Percentiles rank a stretch among this genome's conserved stretches.
Evolutionary conservation across 2,329 filamentous ascomycete species (phyloP).

Genomic region (Fusarium brevicatenulatum): DNA sequence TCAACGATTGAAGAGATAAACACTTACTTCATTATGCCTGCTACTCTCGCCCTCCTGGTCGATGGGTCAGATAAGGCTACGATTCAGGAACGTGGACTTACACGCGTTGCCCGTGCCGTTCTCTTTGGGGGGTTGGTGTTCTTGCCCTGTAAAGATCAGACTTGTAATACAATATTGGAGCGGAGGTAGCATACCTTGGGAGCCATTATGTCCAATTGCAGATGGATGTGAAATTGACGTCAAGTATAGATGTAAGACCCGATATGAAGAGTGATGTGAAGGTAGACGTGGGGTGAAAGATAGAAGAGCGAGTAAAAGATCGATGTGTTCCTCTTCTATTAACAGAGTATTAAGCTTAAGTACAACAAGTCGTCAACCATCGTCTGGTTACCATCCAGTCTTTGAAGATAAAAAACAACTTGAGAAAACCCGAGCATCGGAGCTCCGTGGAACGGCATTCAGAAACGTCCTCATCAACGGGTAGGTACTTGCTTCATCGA

Average conservation of each 20-base stretch:
- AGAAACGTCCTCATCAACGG: not conserved
- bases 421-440: not conserved
- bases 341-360: not conserved
- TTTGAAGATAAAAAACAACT: not conserved
- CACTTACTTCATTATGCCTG: no score
- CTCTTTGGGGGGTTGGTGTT: not conserved
- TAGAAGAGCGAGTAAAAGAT: not conserved
- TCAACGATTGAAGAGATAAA: no score
- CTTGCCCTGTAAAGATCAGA: not conserved
- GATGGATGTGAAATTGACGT: no score
- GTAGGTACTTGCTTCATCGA: not conserved
- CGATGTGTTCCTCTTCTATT: not conserved
- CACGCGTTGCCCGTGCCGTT: not conserved
- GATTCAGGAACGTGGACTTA: not conserved
- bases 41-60: no score
- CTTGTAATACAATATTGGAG: not conserved
- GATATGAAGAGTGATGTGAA: not conserved
- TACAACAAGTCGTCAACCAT: not conserved
- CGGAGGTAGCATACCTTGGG: not conserved
- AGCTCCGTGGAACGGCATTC: not conserved
- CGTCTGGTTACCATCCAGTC: not conserved
- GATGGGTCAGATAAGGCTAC: no score
- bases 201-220: not conserved
- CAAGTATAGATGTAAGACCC: no score
- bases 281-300: not conserved